Evolutionary conservation across 768 basidiomycete species (phyloP), one percentile per base, ranked within the genome.

Genomic region (Phlegmacium glaucopus): DNA sequence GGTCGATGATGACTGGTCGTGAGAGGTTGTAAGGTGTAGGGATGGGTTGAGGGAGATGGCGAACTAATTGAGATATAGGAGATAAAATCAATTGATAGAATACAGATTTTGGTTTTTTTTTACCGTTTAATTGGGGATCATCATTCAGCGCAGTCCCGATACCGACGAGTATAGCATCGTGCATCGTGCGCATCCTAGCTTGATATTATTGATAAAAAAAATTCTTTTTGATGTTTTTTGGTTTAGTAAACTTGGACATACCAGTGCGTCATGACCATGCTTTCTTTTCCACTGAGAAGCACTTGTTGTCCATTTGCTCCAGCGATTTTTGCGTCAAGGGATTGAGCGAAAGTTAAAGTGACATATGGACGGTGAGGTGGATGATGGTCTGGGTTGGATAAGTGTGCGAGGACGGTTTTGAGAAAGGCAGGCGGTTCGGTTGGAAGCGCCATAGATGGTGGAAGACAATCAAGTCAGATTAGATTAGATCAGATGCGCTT

Each of bases 191-290:
- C 81, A 98, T 82, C 84, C 94, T 95, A 32, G n/a, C 39, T 39
- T 49, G 6, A 12, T 13, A 25, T 9, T 42, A n/a, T 34, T 16
- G n/a, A 8, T 12, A 9, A 29, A 18, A 17, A 15, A 48, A 38
- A 53, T 75, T 48, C 9, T 34, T 34, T 34, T 34, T 34, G 32
- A n/a, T n/a, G n/a, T n/a, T n/a, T 34, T 2, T 34, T 10, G 10
- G 11, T n/a, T 34, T 34, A 13, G 18, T 17, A n/a, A n/a, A n/a
- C n/a, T n/a, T 25, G 48, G 39, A 54, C 77, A 52, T 58, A 92
- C 94, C 90, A 89, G 65, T 98, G 95, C 9, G 95, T 98, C 87
- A 99, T 91, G 35, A 79, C 53, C 84, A 94, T 86, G 64, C 88
- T 92, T 58, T 96, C 89, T 39, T 72, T 67, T 6, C 95, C 90